Base-by-base conservation (phyloP, 768 basidiomycete genomes). In the Favolaschia claudopus region DNA sequence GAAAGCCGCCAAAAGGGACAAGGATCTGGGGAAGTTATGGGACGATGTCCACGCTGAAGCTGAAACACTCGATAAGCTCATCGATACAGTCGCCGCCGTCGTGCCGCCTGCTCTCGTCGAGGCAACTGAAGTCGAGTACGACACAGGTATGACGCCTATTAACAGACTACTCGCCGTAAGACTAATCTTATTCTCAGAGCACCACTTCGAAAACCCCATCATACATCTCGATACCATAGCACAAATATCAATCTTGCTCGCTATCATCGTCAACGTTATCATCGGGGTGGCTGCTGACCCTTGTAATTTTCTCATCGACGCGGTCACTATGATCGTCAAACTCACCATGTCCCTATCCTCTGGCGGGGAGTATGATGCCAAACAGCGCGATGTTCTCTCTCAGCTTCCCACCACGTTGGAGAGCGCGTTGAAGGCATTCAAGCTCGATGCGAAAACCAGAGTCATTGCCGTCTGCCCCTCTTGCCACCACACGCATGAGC, bases 301-400 rank as follows among this genome's bases (percentile, higher is more conserved):
- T 27, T 57, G 50, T 25, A 66, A 66, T 46, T 63, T 66, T 39
- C 58, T 66, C 28, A 47, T 67, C 34, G 53, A 58, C 54, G 24
- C 52, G 34, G 47, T 63, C 19, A 58, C 56, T 33, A 19, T 63
- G 39, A 63, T 63, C 40, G 56, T 63, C 47, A 47, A 58, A 47
- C 36, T 50, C 40, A 63, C 62, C 2, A 58, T 63, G 62, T 49
- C 45, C 25, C 34, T 47, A 45, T 40, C 55, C 28, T 34, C 44
- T 42, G 49, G 60, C 17, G 55, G 31, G 48, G 49, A 55, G 42
- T 20, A 45, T 29, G 45, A 7, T n/a, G 36, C 54, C 49, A 56
- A 55, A 25, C 60, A 53, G 55, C 55, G 44, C 32, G 51, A 58
- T n/a, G 29, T 63, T 39, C 56, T 58, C n/a, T 38, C 32, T 22